Base-by-base conservation (phyloP, 371 early-diverging fungal species). In the Haplosporangium sp. region DNA sequence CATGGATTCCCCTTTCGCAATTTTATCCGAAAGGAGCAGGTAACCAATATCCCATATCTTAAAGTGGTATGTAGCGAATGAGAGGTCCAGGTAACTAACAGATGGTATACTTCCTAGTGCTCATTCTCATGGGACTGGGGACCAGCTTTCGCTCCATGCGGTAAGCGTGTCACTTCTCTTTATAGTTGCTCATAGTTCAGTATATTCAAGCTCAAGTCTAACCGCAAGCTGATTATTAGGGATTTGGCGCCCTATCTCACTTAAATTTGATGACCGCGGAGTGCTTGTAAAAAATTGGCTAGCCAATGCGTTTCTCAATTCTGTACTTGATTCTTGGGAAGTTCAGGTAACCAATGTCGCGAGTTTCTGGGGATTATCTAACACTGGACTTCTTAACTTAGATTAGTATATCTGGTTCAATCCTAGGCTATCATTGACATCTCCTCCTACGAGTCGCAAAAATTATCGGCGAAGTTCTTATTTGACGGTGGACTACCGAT, bases 41-140 rank as follows among this genome's bases (percentile, higher is more conserved):
- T 79, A 65, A 1, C 7, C 19, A n/a, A n/a, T 50, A 50, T 50
- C 50, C n/a, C n/a, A 50, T n/a, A 50, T 15, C n/a, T n/a, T 1
- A 15, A 19, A 15, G n/a, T n/a, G 50, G 15, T 15, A 4, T 50
- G 0, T 11, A 15, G 50, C n/a, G 50, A 50, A n/a, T 7, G n/a
- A n/a, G n/a, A 2, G n/a, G 15, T 50, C 7, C n/a, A 8, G 50
- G n/a, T n/a, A 50, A n/a, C 27, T 45, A 40, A 56, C 17, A 20
- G 45, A 10, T n/a, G n/a, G 15, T n/a, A n/a, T 50, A 15, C 50
- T 15, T 19, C 6, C 3, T 58, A 79, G 81, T 79, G 81, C 50
- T 74, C 81, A 3, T 79, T 79, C 61, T 79, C 81, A 3, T 79
- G 81, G 81, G 81, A 79, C 38, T 79, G 81, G 81, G 81, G 81